Evolutionary conservation across 2,329 filamentous ascomycete species (phyloP).

Genomic region (Penicillium digitatum): DNA sequence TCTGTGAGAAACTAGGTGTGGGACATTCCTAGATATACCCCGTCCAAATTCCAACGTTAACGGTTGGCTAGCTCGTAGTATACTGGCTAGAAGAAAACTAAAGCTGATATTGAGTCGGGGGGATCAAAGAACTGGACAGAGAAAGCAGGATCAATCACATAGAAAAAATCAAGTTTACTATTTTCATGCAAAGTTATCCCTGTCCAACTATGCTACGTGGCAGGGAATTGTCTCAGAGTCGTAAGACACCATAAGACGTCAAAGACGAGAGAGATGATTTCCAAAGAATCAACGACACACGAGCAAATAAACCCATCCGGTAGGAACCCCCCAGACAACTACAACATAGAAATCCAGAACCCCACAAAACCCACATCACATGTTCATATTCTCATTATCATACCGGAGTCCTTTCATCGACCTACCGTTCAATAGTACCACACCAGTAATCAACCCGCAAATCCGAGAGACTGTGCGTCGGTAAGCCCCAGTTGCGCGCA

Average conservation of each 20-base stretch:
- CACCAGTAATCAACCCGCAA: conserved; percentile 29
- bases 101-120: neutral
- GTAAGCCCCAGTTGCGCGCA: conserved; percentile 41
- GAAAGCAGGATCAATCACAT: neutral
- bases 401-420: neutral
- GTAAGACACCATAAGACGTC: neutral
- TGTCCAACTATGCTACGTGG: neutral
- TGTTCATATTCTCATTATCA: conserved; percentile 3
- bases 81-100: neutral
- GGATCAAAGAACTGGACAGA: neutral
- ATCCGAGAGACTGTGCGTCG: conserved; percentile 30
- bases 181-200: neutral
- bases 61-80: neutral
- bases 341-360: neutral
- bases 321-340: neutral
- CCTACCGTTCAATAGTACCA: conserved; percentile 16
- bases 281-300: neutral
- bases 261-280: neutral
- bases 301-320: neutral
- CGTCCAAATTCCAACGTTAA: neutral
- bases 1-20: too few species aligned
- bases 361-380: neutral
- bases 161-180: neutral
- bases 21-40: too few species aligned
- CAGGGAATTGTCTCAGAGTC: neutral